Evolutionary conservation across 768 basidiomycete species (phyloP).

Genomic region (Coprinopsis sp.): DNA sequence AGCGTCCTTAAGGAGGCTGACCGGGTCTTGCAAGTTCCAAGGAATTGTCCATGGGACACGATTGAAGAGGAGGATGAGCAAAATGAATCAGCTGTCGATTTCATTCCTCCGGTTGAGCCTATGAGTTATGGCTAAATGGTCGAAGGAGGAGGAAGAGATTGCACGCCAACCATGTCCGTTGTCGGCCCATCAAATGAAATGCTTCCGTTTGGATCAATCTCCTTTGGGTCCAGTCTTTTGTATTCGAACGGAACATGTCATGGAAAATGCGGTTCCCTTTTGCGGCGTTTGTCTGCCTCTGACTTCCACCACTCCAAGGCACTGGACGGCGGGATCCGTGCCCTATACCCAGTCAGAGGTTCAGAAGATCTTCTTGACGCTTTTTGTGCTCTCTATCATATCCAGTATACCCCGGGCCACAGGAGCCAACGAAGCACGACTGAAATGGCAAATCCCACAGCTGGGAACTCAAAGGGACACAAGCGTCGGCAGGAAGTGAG

Average conservation of each 20-base stretch:
- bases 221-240: neutral
- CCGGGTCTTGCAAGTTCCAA: too few relatives aligned
- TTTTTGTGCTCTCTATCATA: neutral
- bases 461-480: neutral
- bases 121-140: too few relatives aligned
- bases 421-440: neutral
- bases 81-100: too few relatives aligned
- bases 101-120: too few relatives aligned
- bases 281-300: neutral
- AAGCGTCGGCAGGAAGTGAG: neutral
- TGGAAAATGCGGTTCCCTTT: too few relatives aligned
- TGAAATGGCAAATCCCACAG: neutral
- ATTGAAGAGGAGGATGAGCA: too few relatives aligned
- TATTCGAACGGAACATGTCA: neutral
- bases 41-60: too few relatives aligned
- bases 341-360: neutral
- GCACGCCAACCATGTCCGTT: too few relatives aligned
- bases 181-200: too few relatives aligned
- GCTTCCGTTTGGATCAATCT: neutral
- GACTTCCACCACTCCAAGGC: neutral
- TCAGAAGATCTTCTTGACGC: neutral
- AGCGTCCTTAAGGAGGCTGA: neutral
- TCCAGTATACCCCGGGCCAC: neutral
- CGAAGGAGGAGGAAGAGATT: too few relatives aligned
- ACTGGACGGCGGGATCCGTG: slow-evolving; percentile 2